These are phyloP conservation scores for Phlebopus sp. DNA, from an alignment of 1,284 basidiomycete species.

Conservation along the genomic window DNA sequence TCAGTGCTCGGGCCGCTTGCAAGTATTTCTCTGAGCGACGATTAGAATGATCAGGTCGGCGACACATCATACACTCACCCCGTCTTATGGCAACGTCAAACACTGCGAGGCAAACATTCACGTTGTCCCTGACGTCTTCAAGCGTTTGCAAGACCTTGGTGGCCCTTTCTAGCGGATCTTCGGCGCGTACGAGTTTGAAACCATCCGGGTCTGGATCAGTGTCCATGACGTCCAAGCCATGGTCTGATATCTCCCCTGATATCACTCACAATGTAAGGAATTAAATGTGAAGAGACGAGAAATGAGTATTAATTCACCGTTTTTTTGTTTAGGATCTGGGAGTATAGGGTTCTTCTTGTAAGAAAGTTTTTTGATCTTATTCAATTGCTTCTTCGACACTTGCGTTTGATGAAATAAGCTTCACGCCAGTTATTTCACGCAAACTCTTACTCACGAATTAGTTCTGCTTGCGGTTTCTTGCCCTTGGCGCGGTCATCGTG, in stretches of 20 bases:
- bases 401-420: constrained; percentile 29
- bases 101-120: constrained; percentile 72
- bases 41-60: neutral
- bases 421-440: constrained; percentile 29
- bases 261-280: constrained; percentile 18
- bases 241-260: constrained; percentile 59
- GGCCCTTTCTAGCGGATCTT: constrained; percentile 77
- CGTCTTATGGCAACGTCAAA: constrained; percentile 80
- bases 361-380: constrained; percentile 87
- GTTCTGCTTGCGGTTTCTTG: constrained; percentile 38
- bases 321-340: constrained; percentile 38
- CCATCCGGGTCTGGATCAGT: constrained; percentile 89
- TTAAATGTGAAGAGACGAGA: constrained; percentile 10
- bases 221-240: constrained; percentile 63
- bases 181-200: constrained; percentile 58
- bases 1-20: constrained; percentile 74
- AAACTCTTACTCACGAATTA: constrained; percentile 18
- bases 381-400: constrained; percentile 76
- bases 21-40: constrained; percentile 67
- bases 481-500: constrained; percentile 73
- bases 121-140: constrained; percentile 45
- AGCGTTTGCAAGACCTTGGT: constrained; percentile 73
- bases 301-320: constrained; percentile 37
- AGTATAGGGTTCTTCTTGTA: constrained; percentile 68
- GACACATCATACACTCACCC: constrained; percentile 41